Evolutionary conservation across 2,329 filamentous ascomycete species (phyloP).

Genomic region (Zasmidium citrigriseum): DNA sequence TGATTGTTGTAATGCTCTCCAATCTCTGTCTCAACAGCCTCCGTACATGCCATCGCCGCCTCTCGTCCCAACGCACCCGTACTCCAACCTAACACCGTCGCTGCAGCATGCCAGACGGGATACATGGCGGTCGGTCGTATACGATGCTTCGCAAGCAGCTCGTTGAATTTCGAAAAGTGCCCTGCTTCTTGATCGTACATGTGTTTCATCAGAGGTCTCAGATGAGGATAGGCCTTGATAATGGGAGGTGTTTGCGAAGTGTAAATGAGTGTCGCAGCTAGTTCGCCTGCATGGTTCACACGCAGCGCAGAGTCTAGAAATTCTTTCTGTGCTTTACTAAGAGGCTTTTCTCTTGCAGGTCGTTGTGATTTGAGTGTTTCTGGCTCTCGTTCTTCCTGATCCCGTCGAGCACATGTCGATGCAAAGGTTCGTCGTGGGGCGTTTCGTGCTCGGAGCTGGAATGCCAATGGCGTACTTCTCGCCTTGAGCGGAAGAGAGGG

Average conservation of each 20-base stretch:
- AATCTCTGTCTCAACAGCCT: slow-evolving; percentile 98
- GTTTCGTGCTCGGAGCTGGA: slow-evolving; percentile 30
- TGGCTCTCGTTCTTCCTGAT: slow-evolving; percentile 23
- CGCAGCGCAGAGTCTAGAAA: slow-evolving; percentile 81
- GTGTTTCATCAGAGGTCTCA: slow-evolving; percentile 89
- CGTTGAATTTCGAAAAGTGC: slow-evolving; percentile 84
- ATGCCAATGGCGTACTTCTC: slow-evolving; percentile 30
- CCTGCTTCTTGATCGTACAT: slow-evolving; percentile 97
- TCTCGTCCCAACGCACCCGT: slow-evolving; percentile 88
- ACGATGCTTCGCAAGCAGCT: slow-evolving; percentile 78
- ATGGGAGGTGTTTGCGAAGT: slow-evolving; percentile 82
- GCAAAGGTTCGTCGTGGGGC: slow-evolving; percentile 20
- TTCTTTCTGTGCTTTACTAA: slow-evolving; percentile 60
- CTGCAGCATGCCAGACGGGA: slow-evolving; percentile 80
- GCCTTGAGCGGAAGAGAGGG: slow-evolving; percentile 28
- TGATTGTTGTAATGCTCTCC: slow-evolving; percentile 94
- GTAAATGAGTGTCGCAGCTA: slow-evolving; percentile 96
- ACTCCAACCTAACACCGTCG: slow-evolving; percentile 81
- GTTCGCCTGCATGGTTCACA: slow-evolving; percentile 95
- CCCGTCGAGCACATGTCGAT: slow-evolving; percentile 15
- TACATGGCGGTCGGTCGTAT: slow-evolving; percentile 92
- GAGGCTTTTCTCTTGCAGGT: slow-evolving; percentile 21
- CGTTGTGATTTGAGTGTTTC: slow-evolving; percentile 20
- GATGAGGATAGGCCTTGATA: slow-evolving; percentile 76
- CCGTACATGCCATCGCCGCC: slow-evolving; percentile 97